Evolutionary conservation across 164 flowering plant genomes (phyloP).

Genomic region (Euptelea pleiosperma): DNA sequence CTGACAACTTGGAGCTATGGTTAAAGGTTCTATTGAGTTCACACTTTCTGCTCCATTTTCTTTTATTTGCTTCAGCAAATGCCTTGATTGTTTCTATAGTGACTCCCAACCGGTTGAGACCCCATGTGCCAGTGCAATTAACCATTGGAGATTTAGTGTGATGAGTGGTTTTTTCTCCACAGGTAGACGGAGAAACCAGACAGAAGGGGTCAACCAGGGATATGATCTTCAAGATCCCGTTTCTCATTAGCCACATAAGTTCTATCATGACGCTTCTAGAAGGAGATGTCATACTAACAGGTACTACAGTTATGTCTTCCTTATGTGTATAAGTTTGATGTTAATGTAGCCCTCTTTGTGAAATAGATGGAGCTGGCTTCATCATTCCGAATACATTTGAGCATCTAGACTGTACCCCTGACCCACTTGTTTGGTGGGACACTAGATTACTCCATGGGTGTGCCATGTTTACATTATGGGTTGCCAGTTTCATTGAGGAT

Average conservation of each 20-base stretch:
- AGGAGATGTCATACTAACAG: slow-evolving; percentile 98
- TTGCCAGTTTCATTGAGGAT: too few species aligned
- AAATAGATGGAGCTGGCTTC: background rate
- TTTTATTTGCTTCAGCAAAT: background rate
- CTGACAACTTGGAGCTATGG: slow-evolving; percentile 88
- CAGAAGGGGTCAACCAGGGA: slow-evolving; percentile 90
- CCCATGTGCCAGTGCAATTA: background rate
- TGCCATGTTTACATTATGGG: too few species aligned
- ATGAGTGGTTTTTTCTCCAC: slow-evolving; percentile 8
- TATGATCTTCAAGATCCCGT: slow-evolving; percentile 94
- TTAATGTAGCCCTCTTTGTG: background rate
- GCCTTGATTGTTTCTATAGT: background rate
- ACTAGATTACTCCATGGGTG: too few species aligned
- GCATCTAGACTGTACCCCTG: too few species aligned
- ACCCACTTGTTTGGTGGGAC: too few species aligned
- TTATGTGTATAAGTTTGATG: background rate
- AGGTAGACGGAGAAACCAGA: slow-evolving; percentile 86
- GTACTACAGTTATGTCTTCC: slow-evolving; percentile 30
- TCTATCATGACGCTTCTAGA: slow-evolving; percentile 91
- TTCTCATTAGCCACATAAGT: slow-evolving; percentile 90
- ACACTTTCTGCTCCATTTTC: background rate
- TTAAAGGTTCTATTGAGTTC: slow-evolving; percentile 54
- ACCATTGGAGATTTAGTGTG: background rate
- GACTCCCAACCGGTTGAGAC: slow-evolving; percentile 1
- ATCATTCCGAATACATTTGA: too few species aligned